Evolutionary conservation across 2,329 filamentous ascomycete genomes (phyloP).

Genomic region (Penicillium decumbens): DNA sequence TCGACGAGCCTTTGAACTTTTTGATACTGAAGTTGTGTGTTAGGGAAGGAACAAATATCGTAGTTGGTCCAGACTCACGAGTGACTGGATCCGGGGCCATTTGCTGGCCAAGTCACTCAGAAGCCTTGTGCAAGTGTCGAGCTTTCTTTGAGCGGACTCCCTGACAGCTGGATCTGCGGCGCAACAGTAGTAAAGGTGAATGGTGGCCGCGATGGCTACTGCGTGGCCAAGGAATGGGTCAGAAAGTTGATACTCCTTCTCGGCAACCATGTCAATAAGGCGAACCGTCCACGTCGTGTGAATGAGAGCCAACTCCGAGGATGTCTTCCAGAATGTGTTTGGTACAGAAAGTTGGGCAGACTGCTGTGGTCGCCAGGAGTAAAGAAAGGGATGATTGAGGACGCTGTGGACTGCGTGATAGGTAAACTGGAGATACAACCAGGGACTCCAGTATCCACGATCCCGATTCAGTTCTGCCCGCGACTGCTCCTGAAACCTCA

Average conservation of each 20-base stretch:
- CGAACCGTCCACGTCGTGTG: slow-evolving; percentile 53
- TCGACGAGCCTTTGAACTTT: slow-evolving; percentile 24
- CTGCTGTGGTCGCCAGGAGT: slow-evolving; percentile 50
- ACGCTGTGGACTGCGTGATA: slow-evolving; percentile 31
- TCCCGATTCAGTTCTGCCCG: slow-evolving; percentile 40
- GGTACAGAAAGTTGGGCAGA: slow-evolving; percentile 50
- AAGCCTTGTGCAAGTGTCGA: slow-evolving; percentile 25
- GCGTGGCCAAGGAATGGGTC: slow-evolving; percentile 51
- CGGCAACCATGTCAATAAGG: slow-evolving; percentile 51
- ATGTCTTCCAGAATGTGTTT: slow-evolving; percentile 52
- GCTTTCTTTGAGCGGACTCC: slow-evolving; percentile 23
- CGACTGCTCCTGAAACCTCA: slow-evolving; percentile 49
- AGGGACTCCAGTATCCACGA: slow-evolving; percentile 30
- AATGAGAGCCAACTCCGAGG: slow-evolving; percentile 48
- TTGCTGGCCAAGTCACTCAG: slow-evolving; percentile 21
- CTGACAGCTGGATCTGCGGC: slow-evolving; percentile 40
- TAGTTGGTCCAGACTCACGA: slow-evolving; percentile 15
- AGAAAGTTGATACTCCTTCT: slow-evolving; percentile 46
- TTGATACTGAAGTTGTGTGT: slow-evolving; percentile 20
- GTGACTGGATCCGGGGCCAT: slow-evolving; percentile 25
- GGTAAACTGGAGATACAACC: slow-evolving; percentile 30
- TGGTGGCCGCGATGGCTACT: slow-evolving; percentile 50
- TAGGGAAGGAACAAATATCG: background rate
- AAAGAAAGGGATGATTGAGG: slow-evolving; percentile 31
- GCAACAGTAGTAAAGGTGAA: slow-evolving; percentile 52